Percentiles rank a stretch among this genome's conserved stretches.
Conservation (phyloP, 371 early-diverging fungal species). For the Mucor mucedo region DNA sequence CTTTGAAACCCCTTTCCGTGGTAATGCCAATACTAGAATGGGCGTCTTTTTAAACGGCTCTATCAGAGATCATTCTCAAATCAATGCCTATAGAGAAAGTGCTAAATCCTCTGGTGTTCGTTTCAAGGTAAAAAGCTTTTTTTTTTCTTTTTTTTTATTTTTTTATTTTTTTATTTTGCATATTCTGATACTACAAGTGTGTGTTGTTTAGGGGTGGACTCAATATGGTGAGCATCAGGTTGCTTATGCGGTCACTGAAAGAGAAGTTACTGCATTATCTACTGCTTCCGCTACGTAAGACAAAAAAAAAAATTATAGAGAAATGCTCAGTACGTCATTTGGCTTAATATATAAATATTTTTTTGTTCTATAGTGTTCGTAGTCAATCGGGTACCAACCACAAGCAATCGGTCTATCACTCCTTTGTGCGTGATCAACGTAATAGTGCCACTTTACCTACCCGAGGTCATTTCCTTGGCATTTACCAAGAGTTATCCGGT, state of each 20-base stretch:
- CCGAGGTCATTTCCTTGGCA: conserved; percentile 65
- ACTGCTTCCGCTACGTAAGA: conserved; percentile 74
- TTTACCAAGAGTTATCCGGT: conserved; percentile 52
- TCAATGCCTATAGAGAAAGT: conserved; percentile 41
- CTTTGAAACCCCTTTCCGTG: conserved; percentile 41
- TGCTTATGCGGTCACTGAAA: conserved; percentile 69
- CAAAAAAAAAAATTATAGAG: too few species aligned
- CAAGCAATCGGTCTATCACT: conserved; percentile 78
- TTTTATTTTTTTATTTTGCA: neutral
- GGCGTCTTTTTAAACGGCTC: conserved; percentile 43
- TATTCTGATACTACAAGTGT: too few species aligned
- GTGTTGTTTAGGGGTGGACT: conserved; percentile 34
- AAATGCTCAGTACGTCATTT: neutral
- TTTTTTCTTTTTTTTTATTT: too few species aligned
- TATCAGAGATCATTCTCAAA: conserved; percentile 46
- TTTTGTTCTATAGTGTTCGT: conserved; percentile 66
- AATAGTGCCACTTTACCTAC: conserved; percentile 79
- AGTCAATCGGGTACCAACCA: conserved; percentile 81
- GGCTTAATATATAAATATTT: neutral
- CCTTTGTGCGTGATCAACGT: conserved; percentile 71
- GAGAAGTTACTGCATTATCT: conserved; percentile 70
- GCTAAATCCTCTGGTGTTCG: conserved; percentile 37
- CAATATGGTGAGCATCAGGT: conserved; percentile 69
- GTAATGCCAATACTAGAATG: conserved; percentile 39
- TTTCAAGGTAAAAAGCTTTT: conserved; percentile 19